Evolutionary conservation across 1,284 basidiomycete genomes (phyloP), one percentile per base, ranked within the genome.

Genomic region (Heterobasidion irregulare): DNA sequence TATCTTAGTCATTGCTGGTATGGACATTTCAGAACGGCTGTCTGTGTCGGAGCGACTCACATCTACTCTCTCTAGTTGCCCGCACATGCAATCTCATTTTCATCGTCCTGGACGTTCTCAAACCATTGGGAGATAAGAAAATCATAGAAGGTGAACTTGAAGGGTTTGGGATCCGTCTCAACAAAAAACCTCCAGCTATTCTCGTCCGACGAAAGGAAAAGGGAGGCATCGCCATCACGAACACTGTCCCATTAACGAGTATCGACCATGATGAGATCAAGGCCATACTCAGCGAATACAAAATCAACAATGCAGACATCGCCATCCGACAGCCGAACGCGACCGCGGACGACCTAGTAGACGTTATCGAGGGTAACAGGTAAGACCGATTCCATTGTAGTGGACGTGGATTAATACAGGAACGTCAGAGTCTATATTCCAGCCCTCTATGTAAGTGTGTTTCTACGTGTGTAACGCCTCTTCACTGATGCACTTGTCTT

Each of bases 11-110:
- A 89, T 89, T 68, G 94, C 95, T 53, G 89, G 90, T 92, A 76
- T 59, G 83, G 61, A 13, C 34, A 13, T 36, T 26, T n/a, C 33
- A 13, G 52, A 34, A 19, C 15, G 5, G 32, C 15, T 15, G 38
- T 34, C 9, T 33, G 13, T 15, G 19, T 16, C 32, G n/a, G n/a
- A 34, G 36, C 49, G 53, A 58, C 50, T 33, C 51, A 41, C 56
- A 55, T 54, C 53, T 46, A 26, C 54, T 45, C 54, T 41, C 41
- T 53, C 33, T 71, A 90, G 95, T 98, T 60, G 94, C 95, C 18
- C 84, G 96, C 60, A 98, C 97, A 49, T 99, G 97, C 71, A 95
- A 99, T 70, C 84, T 99, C 50, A 98, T 99, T 62, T 99, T 98
- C 71, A 98, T 99, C 68, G 91, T 99, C 34, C 82, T 99, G 45